Conservation (phyloP, 129 eudicot genomes). For the Arctium minus region DNA sequence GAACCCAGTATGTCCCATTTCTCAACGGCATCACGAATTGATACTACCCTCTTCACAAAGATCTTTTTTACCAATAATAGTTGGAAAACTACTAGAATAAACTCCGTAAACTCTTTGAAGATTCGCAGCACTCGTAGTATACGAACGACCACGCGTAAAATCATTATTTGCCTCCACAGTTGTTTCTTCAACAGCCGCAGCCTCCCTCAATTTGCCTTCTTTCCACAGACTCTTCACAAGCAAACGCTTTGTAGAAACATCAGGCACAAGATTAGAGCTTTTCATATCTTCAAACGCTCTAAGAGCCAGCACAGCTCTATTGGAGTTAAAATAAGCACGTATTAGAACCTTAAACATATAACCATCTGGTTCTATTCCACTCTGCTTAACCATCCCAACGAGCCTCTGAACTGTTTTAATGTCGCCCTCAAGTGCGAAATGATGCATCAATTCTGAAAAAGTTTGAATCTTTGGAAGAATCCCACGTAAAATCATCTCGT, state of each 20-base stretch:
- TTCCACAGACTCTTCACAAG: constrained; percentile 84
- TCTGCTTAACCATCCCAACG: constrained; percentile 68
- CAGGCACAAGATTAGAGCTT: constrained; percentile 44
- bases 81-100: constrained; percentile 37
- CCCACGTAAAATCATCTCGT: constrained; percentile 67
- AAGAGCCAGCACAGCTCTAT: constrained; percentile 63
- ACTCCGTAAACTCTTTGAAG: constrained; percentile 39
- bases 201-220: constrained; percentile 82
- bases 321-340: constrained; percentile 63
- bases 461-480: constrained; percentile 68
- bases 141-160: not conserved
- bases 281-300: constrained; percentile 83
- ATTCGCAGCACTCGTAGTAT: constrained; percentile 50
- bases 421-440: constrained; percentile 67
- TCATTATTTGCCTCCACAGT: constrained; percentile 35
- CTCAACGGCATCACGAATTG: not conserved
- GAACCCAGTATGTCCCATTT: not conserved
- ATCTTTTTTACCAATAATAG: constrained; percentile 1
- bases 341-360: constrained; percentile 64
- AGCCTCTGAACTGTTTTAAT: constrained; percentile 69
- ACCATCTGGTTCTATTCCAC: constrained; percentile 68
- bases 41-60: constrained; percentile 12
- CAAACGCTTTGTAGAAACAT: constrained; percentile 58
- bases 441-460: constrained; percentile 71
- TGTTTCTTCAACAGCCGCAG: constrained; percentile 76